Evolutionary conservation across 1,139 yeast species (phyloP).

Genomic region (Blastobotrys indianensis): DNA sequence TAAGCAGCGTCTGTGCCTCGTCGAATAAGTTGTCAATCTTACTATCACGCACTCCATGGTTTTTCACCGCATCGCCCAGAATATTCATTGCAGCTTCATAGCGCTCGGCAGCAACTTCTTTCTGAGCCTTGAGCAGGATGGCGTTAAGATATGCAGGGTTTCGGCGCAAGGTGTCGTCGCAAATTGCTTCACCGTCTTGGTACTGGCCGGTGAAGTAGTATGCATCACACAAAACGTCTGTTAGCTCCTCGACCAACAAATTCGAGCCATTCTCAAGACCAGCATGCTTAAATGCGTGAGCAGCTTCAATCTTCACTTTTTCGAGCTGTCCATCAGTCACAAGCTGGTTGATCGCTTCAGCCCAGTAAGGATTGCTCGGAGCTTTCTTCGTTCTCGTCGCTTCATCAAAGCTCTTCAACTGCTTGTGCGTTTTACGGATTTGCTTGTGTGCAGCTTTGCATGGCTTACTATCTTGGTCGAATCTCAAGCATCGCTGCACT

Average conservation of each 20-base stretch:
- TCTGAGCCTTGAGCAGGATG: conserved; percentile 42
- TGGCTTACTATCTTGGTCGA: conserved; percentile 56
- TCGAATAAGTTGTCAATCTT: conserved; percentile 47
- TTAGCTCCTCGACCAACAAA: conserved; percentile 31
- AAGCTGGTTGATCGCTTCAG: conserved; percentile 21
- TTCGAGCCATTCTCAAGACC: conserved; percentile 11
- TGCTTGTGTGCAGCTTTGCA: conserved; percentile 49
- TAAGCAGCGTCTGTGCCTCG: conserved; percentile 47
- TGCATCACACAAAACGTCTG: conserved; percentile 46
- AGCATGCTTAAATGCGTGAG: conserved; percentile 7
- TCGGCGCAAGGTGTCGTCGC: conserved; percentile 34
- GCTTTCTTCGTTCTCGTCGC: conserved; percentile 19
- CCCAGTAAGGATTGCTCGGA: conserved; percentile 38
- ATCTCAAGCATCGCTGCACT: conserved; percentile 57
- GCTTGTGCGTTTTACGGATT: conserved; percentile 38
- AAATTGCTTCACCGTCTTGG: conserved; percentile 34
- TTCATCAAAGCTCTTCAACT: conserved; percentile 20
- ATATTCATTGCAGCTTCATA: conserved; percentile 41
- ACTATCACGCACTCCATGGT: conserved; percentile 41
- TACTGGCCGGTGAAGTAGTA: conserved; percentile 35
- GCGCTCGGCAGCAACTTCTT: conserved; percentile 38
- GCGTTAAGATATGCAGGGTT: conserved; percentile 44
- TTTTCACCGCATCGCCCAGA: conserved; percentile 38
- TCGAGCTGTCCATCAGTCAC: conserved; percentile 17
- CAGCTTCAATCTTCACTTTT: conserved; percentile 17